phyloP scores from a whole-genome alignment of 2,329 filamentous ascomycete species.

The Aspergillus hortae region DNA sequence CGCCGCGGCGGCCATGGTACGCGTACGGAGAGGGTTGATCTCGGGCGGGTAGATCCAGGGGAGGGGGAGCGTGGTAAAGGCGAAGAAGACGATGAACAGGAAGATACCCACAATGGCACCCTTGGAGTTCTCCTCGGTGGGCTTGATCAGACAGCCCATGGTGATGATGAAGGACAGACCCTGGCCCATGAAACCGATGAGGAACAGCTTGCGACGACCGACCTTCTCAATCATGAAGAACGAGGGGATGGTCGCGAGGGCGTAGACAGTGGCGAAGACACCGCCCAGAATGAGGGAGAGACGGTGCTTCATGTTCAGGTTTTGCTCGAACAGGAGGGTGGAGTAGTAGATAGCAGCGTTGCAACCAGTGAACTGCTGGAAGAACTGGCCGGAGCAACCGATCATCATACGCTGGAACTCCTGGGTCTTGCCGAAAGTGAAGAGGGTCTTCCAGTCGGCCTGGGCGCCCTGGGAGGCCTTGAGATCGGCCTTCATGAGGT shows the following conservation, averaged over 20 bases:
- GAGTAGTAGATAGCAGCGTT: slow-evolving; percentile 47
- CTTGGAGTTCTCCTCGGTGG: slow-evolving; percentile 22
- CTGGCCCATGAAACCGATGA: neutral
- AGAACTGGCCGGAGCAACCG: slow-evolving; percentile 30
- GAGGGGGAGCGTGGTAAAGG: slow-evolving; percentile 60
- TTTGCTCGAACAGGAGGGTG: slow-evolving; percentile 43
- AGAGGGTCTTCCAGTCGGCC: slow-evolving; percentile 22
- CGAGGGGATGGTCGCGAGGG: slow-evolving; percentile 23
- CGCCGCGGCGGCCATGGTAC: slow-evolving; percentile 50
- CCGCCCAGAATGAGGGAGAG: slow-evolving; percentile 25
- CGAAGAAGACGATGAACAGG: slow-evolving; percentile 64
- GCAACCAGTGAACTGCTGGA: slow-evolving; percentile 46
- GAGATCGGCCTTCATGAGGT: slow-evolving; percentile 47
- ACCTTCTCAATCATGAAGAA: slow-evolving; percentile 34
- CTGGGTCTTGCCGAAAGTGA: slow-evolving; percentile 30
- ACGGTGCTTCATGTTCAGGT: slow-evolving; percentile 21
- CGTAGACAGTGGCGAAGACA: slow-evolving; percentile 26
- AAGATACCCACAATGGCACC: slow-evolving; percentile 57
- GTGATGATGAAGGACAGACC: slow-evolving; percentile 28
- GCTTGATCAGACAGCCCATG: slow-evolving; percentile 30
- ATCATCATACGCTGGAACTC: slow-evolving; percentile 28
- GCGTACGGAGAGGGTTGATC: slow-evolving; percentile 51
- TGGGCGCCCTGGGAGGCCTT: slow-evolving; percentile 29
- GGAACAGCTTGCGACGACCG: slow-evolving; percentile 26
- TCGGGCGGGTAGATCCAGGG: slow-evolving; percentile 54